phyloP scores from a whole-genome alignment of 306 rosid species.

The Cucumis melo region DNA sequence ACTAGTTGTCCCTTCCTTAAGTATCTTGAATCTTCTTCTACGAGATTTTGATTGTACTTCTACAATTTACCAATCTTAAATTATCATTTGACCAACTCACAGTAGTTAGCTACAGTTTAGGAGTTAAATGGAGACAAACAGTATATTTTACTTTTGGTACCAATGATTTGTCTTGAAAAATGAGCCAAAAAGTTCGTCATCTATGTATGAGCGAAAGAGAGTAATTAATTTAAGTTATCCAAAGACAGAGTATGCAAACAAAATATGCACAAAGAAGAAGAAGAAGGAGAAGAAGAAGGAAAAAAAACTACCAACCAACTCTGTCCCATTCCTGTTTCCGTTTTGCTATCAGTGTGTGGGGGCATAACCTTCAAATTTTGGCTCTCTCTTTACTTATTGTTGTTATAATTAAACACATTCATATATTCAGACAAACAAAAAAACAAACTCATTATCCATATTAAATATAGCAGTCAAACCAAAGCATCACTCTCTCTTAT shows the following conservation, averaged over 20 bases:
- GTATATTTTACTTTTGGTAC: neutral
- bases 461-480: neutral
- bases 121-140: neutral
- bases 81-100: neutral
- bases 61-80: no score
- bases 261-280: neutral
- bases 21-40: no score
- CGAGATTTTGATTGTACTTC: no score
- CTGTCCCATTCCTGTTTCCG: constrained; percentile 3
- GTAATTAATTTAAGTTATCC: neutral
- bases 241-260: neutral
- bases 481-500: neutral
- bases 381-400: neutral
- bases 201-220: neutral
- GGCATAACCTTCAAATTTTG: constrained; percentile 1
- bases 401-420: neutral
- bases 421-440: neutral
- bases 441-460: neutral
- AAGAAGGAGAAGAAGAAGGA: neutral
- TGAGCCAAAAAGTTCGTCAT: neutral
- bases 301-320: constrained; percentile 1
- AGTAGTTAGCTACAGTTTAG: neutral
- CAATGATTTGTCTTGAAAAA: neutral
- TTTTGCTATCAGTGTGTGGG: neutral
- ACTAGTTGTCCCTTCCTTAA: accelerated